Evolutionary conservation across 768 basidiomycete genomes (phyloP).

Genomic region (Mycena rosella): DNA sequence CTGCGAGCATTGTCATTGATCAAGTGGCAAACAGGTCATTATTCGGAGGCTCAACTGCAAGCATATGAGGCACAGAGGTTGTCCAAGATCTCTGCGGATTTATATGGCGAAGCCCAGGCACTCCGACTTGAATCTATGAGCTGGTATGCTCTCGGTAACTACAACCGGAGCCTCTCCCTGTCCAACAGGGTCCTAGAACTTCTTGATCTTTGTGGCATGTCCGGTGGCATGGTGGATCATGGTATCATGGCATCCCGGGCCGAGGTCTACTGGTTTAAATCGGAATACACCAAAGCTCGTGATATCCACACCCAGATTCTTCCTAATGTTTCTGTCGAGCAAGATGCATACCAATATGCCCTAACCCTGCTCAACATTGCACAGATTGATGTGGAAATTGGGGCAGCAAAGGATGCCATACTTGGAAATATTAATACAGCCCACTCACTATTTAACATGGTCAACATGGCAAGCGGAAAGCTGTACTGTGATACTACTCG

Average conservation of each 20-base stretch:
- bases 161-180: background rate
- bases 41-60: background rate
- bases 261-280: background rate
- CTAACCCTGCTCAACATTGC: background rate
- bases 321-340: background rate
- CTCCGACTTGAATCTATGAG: background rate
- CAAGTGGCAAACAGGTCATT: background rate
- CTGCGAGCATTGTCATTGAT: background rate
- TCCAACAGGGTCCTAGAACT: background rate
- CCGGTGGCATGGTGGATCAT: background rate
- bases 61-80: background rate
- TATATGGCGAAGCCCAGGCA: background rate
- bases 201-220: background rate
- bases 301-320: background rate
- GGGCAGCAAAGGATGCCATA: background rate
- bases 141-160: background rate
- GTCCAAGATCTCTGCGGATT: background rate
- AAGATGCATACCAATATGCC: background rate
- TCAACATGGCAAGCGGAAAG: background rate
- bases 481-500: background rate
- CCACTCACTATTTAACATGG: background rate
- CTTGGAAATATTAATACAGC: background rate
- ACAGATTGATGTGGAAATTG: background rate
- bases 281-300: background rate
- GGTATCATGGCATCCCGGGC: background rate